Evolutionary conservation across 2,329 filamentous ascomycete species (phyloP).

Genomic region (Colletotrichum orbiculare): DNA sequence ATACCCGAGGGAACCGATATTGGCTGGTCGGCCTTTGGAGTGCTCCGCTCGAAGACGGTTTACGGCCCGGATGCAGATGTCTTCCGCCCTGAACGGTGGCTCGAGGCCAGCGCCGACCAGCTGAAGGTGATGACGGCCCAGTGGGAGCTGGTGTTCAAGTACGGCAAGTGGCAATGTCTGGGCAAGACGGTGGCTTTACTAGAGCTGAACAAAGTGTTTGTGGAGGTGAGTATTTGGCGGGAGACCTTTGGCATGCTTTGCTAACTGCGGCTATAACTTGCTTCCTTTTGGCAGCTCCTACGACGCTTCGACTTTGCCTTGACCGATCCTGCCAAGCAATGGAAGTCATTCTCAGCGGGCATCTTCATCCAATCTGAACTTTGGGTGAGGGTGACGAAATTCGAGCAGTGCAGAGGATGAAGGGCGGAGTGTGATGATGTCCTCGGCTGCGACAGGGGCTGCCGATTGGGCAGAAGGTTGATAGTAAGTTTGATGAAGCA

Average conservation of each 20-base stretch:
- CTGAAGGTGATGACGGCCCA: constrained; percentile 49
- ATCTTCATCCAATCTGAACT: constrained; percentile 49
- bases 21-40: constrained; percentile 53
- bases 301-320: constrained; percentile 47
- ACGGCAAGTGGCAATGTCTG: constrained; percentile 56
- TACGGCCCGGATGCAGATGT: constrained; percentile 53
- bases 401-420: background rate
- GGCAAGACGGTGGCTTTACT: constrained; percentile 57
- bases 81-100: constrained; percentile 62
- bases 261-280: background rate
- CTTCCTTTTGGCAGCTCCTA: constrained; percentile 43
- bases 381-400: constrained; percentile 42
- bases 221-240: constrained; percentile 48
- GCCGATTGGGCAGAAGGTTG: too few relatives aligned
- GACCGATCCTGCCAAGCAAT: constrained; percentile 45
- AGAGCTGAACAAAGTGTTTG: constrained; percentile 56
- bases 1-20: constrained; percentile 60
- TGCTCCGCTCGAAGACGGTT: constrained; percentile 50
- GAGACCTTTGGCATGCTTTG: background rate
- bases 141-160: constrained; percentile 56
- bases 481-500: constrained; percentile 1
- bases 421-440: background rate
- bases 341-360: constrained; percentile 46
- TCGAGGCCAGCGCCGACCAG: constrained; percentile 50
- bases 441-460: background rate